Base-by-base conservation (phyloP, 441 rosid species). In the Viola pubescens region DNA sequence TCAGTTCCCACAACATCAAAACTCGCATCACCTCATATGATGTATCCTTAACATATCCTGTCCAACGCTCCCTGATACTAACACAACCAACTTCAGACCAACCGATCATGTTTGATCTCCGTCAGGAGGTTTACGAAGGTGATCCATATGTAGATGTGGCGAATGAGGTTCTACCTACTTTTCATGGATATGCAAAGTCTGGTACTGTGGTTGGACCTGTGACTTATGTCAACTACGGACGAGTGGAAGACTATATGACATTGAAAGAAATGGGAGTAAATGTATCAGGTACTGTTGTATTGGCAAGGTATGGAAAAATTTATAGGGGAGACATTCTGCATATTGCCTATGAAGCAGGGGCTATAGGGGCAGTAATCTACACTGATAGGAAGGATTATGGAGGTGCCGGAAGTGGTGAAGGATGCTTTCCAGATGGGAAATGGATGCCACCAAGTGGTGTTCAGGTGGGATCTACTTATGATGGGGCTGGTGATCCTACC, bases 361-460 rank as follows among this genome's bases (percentile, higher is more conserved):
- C 94, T 46, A 40, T 75, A 1, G 94, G 90, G 6, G 84, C 68
- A 7, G 66, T 91, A 62, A 72, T 84, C 53, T 86, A 75, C 46
- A 77, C 94, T 0, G 95, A 88, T 42, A 81, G 81, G 79, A 86
- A 86, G 67, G 92, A 91, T 58, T 88, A 77, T 47, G 86, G 85
- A 0, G 89, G 83, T 0, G 82, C 82, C 4, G 78, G 76, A 3
- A 69, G 72, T 1, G 80, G 66, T 3, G 72, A 67, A 8, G 73
- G 58, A 68, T 83, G 89, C 83, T 86, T 88, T 72, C 96, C 92
- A 0, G 80, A 70, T 7, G 73, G 71, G 4, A 83, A 59, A 60
- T 81, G 83, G 96, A 80, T 88, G 89, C 95, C 96, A 0, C 96
- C 96, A 5, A 88, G 81, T 50, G 95, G 95, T 3, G 98, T 86